phyloP scores from a whole-genome alignment of 2,329 filamentous ascomycete species.

The Calycina herbarum region DNA sequence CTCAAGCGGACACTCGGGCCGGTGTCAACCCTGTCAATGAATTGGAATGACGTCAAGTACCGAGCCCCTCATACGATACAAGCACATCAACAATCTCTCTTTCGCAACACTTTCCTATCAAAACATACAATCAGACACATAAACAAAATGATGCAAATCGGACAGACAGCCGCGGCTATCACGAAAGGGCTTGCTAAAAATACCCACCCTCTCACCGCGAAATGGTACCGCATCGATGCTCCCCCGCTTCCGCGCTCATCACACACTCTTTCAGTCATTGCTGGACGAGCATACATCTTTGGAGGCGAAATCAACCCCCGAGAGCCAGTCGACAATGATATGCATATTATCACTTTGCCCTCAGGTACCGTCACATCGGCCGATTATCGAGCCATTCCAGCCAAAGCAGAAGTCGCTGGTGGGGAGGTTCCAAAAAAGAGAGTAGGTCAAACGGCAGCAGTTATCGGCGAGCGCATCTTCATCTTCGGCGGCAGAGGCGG shows the following conservation, averaged over 20 bases:
- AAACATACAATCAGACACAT: neutral
- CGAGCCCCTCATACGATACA: too few species aligned
- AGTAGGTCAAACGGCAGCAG: slow-evolving; percentile 70
- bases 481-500: slow-evolving; percentile 79
- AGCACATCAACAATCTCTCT: neutral
- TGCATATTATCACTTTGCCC: slow-evolving; percentile 65
- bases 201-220: slow-evolving; percentile 48
- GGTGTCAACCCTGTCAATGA: too few species aligned
- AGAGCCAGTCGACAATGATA: slow-evolving; percentile 69
- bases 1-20: too few species aligned
- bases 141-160: slow-evolving; percentile 34
- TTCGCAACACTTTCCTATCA: neutral
- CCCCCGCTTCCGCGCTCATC: slow-evolving; percentile 69
- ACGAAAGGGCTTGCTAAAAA: slow-evolving; percentile 32
- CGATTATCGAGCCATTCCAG: slow-evolving; percentile 59
- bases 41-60: too few species aligned
- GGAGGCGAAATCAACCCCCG: slow-evolving; percentile 71
- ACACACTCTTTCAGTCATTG: slow-evolving; percentile 65
- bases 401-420: slow-evolving; percentile 43
- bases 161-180: slow-evolving; percentile 26
- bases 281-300: slow-evolving; percentile 66
- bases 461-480: slow-evolving; percentile 71
- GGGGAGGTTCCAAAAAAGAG: slow-evolving; percentile 62
- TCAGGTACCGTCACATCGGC: slow-evolving; percentile 53
- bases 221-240: slow-evolving; percentile 58